Evolutionary conservation across 371 early-diverging fungal genomes (phyloP).

Genomic region (Mortierella sp.): DNA sequence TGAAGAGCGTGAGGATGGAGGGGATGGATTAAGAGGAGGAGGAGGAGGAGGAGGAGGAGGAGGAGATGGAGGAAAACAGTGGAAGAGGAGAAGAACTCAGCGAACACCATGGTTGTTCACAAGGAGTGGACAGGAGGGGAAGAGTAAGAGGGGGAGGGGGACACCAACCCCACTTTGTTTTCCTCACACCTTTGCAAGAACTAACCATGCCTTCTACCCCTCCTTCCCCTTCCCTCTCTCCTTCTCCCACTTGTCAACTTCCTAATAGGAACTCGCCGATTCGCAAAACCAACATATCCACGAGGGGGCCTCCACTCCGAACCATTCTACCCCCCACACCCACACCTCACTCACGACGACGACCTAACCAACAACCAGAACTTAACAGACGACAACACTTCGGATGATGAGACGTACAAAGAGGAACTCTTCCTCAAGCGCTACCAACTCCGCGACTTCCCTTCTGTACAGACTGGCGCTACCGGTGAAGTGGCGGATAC

Average conservation of each 20-base stretch:
- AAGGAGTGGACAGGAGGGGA: too few relatives aligned
- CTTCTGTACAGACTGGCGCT: background rate
- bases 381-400: background rate
- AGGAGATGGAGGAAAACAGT: too few relatives aligned
- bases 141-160: background rate
- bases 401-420: background rate
- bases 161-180: background rate
- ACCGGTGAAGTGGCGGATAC: background rate
- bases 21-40: too few relatives aligned
- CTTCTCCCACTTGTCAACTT: background rate
- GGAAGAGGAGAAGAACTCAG: too few relatives aligned
- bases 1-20: too few relatives aligned
- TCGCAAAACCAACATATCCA: background rate
- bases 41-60: too few relatives aligned
- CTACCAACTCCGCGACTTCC: constrained; percentile 1
- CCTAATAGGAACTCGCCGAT: background rate
- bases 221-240: background rate
- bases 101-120: too few relatives aligned
- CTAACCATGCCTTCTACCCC: background rate
- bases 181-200: background rate
- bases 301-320: background rate
- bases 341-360: background rate
- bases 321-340: background rate
- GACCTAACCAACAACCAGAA: background rate
- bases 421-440: background rate